These are phyloP conservation scores for Hypoxylon crocopeplum DNA, from an alignment of 495 filamentous ascomycete genomes.

Conservation along the genomic window DNA sequence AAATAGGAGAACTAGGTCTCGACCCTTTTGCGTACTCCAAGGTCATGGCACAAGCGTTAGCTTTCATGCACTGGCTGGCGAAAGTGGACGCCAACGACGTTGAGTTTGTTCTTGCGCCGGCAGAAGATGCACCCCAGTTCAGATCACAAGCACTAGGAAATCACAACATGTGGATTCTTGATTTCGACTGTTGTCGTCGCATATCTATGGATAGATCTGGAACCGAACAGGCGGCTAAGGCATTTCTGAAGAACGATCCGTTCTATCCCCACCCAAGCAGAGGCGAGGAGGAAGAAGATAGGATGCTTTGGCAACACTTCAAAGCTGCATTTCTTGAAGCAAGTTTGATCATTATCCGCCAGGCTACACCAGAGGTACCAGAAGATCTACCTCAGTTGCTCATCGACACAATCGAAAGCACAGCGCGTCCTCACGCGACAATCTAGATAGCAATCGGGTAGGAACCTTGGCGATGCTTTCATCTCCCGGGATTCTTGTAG, in stretches of 20 bases:
- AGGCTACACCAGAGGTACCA: constrained; percentile 6
- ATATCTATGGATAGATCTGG: constrained; percentile 45
- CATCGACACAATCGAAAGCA: constrained; percentile 3
- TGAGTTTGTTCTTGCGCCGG: constrained; percentile 57
- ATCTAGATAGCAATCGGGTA: too few species aligned
- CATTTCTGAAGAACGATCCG: constrained; percentile 52
- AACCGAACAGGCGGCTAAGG: constrained; percentile 41
- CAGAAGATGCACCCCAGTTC: constrained; percentile 13
- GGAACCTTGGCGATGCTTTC: too few species aligned
- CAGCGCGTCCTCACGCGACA: not conserved
- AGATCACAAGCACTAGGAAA: constrained; percentile 20
- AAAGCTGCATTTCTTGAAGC: constrained; percentile 31
- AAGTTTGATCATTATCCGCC: constrained; percentile 23
- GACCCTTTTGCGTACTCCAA: constrained; percentile 28
- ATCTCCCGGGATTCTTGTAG: too few species aligned
- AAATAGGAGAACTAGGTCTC: constrained; percentile 52
- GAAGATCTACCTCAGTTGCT: not conserved
- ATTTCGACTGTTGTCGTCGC: constrained; percentile 52
- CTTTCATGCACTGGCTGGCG: constrained; percentile 53
- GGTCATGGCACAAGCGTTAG: constrained; percentile 54
- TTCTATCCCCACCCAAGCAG: constrained; percentile 46
- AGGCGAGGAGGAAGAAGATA: constrained; percentile 28
- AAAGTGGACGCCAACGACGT: constrained; percentile 56
- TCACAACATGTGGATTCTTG: constrained; percentile 52
- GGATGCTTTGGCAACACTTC: constrained; percentile 44